These are phyloP conservation scores for Betula pendula DNA, from an alignment of 306 rosid species.

Conservation along the genomic window DNA sequence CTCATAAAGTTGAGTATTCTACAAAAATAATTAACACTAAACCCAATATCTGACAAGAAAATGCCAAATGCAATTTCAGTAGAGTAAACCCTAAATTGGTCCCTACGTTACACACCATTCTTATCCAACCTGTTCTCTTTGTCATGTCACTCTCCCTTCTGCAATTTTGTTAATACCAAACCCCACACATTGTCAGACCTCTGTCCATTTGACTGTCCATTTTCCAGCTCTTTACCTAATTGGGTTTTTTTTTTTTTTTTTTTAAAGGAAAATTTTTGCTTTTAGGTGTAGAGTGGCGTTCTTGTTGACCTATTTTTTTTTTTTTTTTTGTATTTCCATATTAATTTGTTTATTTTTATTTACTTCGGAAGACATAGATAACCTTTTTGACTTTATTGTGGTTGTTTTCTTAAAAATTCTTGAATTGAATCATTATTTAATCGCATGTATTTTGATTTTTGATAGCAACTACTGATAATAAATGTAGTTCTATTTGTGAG, in stretches of 20 bases:
- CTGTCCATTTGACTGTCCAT: neutral
- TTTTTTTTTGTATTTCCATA: too few relatives aligned
- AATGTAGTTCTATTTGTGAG: too few relatives aligned
- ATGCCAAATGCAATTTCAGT: constrained; percentile 45
- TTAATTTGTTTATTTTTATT: too few relatives aligned
- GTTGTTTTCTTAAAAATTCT: neutral
- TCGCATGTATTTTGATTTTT: neutral
- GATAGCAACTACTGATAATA: neutral
- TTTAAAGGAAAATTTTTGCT: neutral
- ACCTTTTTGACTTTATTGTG: neutral
- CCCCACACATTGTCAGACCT: constrained; percentile 1
- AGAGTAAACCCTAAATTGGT: constrained; percentile 7
- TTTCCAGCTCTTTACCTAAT: constrained; percentile 4
- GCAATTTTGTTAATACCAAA: neutral
- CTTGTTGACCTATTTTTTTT: too few relatives aligned
- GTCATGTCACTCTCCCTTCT: constrained; percentile 32
- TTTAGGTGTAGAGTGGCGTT: neutral
- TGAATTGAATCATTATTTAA: neutral
- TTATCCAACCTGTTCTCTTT: constrained; percentile 7
- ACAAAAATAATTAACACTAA: too few relatives aligned
- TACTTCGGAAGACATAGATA: neutral
- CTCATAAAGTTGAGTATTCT: neutral
- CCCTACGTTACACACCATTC: constrained; percentile 7
- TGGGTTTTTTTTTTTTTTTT: neutral
- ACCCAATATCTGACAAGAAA: constrained; percentile 54